Base-by-base conservation (phyloP, 495 filamentous ascomycete genomes). In the Aspergillus panamensis region DNA sequence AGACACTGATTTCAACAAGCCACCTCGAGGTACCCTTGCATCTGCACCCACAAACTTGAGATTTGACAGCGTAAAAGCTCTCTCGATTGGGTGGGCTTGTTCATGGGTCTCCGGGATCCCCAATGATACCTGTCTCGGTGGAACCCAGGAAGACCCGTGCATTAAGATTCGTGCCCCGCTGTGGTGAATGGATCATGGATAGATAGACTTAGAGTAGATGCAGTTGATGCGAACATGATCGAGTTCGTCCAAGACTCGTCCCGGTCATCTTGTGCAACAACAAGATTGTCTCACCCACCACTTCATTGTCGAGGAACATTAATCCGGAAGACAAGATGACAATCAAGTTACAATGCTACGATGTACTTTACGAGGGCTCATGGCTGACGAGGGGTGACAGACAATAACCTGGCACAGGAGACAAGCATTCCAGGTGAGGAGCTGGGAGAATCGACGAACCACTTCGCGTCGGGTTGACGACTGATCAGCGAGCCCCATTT, bases 401-500 rank as follows among this genome's bases (percentile, higher is more conserved):
- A 31, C 13, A 49, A 49, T 30, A 49, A 49, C 13, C 12, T 31
- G 8, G 20, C 10, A 13, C 47, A 25, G 25, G 25, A 25, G 25
- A 25, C 45, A 48, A 30, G 20, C 20, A 12, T 20, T 9, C 20
- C 7, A 31, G 47, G 47, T 10, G 47, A 45, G 42, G 37, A 40
- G 37, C 37, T 40, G 37, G 37, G 16, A 16, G 7, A 40, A 16
- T 40, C 16, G 9, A 47, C 19, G 43, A 47, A 47, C 19, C 43
- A 21, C 19, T 29, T 49, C 20, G 29, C 29, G 47, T 20, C 25
- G 47, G 20, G 13, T 31, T 30, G 21, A n/a, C 29, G 1, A 30
- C 47, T 49, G 47, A 49, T 49, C 47, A 20, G 25, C 47, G 47
- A 20, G 25, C 47, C 35, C 47, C 47, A 49, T 49, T 16, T 45